Percentiles rank a stretch among this genome's conserved stretches.
Conservation (phyloP, 2,329 filamentous ascomycete genomes). For the Arthroderma uncinatum region DNA sequence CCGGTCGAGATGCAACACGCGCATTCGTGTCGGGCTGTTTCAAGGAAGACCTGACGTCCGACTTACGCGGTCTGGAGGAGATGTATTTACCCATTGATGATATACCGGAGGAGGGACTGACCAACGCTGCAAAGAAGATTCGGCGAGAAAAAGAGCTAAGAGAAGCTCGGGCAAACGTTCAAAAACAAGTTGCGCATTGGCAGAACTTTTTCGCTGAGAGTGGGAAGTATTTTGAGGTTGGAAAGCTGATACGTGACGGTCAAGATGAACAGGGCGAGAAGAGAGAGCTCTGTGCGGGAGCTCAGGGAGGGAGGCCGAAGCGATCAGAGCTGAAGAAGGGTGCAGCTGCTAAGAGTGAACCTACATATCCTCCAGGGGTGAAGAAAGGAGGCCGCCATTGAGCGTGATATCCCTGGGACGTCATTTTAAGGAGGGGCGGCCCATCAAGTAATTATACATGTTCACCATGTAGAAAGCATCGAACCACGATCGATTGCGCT, state of each 20-base stretch:
- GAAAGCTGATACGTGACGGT: slow-evolving; percentile 54
- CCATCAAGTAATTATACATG: not conserved
- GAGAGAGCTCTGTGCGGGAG: slow-evolving; percentile 58
- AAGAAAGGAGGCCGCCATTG: not conserved
- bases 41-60: slow-evolving; percentile 66
- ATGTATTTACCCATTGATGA: slow-evolving; percentile 67
- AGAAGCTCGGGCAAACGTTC: slow-evolving; percentile 53
- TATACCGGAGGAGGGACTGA: slow-evolving; percentile 31
- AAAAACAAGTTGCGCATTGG: slow-evolving; percentile 66
- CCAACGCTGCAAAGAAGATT: slow-evolving; percentile 36
- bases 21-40: slow-evolving; percentile 93
- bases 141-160: slow-evolving; percentile 52
- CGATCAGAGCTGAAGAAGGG: slow-evolving; percentile 29
- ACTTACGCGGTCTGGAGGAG: slow-evolving; percentile 75
- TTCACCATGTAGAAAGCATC: not conserved
- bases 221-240: slow-evolving; percentile 71
- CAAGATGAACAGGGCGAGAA: slow-evolving; percentile 42
- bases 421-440: no score
- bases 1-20: slow-evolving; percentile 73
- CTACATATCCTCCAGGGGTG: slow-evolving; percentile 5
- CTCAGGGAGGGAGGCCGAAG: slow-evolving; percentile 54
- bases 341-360: slow-evolving; percentile 10
- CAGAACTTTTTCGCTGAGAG: slow-evolving; percentile 68
- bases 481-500: not conserved
- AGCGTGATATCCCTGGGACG: not conserved